phyloP scores from a whole-genome alignment of 805 yeast genomes.

The Teunomyces barrocoloradensis region DNA sequence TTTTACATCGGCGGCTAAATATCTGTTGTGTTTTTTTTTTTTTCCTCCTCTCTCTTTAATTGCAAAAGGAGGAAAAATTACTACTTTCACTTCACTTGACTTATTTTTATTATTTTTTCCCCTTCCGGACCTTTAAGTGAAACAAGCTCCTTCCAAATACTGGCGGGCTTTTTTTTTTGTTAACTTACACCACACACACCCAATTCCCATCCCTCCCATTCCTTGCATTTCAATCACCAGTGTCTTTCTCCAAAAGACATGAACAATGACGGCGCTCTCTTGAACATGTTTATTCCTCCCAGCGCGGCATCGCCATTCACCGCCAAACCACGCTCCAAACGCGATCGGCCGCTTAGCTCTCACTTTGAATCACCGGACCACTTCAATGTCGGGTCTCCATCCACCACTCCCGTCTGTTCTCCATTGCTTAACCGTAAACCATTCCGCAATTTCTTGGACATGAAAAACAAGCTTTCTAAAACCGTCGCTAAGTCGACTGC shows the following conservation, averaged over 20 bases:
- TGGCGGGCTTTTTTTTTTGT: background rate
- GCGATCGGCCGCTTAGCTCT: conserved; percentile 33
- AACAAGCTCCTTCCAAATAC: background rate
- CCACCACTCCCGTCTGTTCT: conserved; percentile 7
- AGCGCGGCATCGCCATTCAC: background rate
- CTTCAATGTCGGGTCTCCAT: background rate
- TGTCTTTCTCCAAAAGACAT: conserved; percentile 1
- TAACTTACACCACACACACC: background rate
- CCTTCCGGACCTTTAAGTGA: background rate
- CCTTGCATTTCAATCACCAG: conserved; percentile 1
- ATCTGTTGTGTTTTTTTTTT: too few relatives aligned
- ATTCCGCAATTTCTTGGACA: conserved; percentile 21
- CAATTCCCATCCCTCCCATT: background rate
- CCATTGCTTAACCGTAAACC: conserved; percentile 24
- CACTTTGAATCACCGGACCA: conserved; percentile 39
- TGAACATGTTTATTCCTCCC: conserved; percentile 2
- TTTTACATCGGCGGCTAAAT: too few relatives aligned
- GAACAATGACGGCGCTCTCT: conserved; percentile 6
- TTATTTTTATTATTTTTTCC: background rate
- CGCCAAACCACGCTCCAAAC: conserved; percentile 11
- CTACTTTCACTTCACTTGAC: too few relatives aligned
- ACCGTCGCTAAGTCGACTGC: conserved; percentile 8
- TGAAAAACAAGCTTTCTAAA: conserved; percentile 19
- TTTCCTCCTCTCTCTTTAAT: too few relatives aligned
- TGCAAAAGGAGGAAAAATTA: too few relatives aligned